Conservation (phyloP, 176 grass and related monocot genomes). For the Luzula sylvatica region DNA sequence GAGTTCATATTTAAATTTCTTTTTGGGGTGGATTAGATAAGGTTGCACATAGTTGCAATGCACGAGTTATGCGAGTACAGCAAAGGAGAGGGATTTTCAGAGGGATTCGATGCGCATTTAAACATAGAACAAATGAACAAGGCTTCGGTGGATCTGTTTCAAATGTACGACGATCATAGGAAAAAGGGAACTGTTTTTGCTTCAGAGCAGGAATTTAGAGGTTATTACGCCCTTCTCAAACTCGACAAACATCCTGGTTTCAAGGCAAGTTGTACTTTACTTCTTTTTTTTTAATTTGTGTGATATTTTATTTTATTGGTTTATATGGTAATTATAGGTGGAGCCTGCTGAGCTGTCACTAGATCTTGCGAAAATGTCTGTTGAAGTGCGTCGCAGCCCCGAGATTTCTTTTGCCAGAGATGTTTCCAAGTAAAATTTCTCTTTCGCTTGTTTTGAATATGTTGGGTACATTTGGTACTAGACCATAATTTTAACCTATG, state of each 20-base stretch:
- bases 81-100: slow-evolving; percentile 89
- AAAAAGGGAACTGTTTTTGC: slow-evolving; percentile 55
- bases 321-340: slow-evolving; percentile 43
- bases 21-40: slow-evolving; percentile 55
- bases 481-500: not conserved
- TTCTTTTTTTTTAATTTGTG: not conserved
- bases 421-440: slow-evolving; percentile 43
- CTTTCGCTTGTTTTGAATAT: not conserved
- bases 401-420: slow-evolving; percentile 81
- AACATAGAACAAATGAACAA: slow-evolving; percentile 99
- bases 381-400: slow-evolving; percentile 54
- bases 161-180: slow-evolving; percentile 96
- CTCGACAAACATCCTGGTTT: slow-evolving; percentile 98
- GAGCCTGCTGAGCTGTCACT: slow-evolving; percentile 81
- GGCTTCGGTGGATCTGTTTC: slow-evolving; percentile 88
- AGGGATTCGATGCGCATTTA: slow-evolving; percentile 94
- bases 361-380: slow-evolving; percentile 96
- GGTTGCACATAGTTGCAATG: slow-evolving; percentile 88
- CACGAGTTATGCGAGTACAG: slow-evolving; percentile 86
- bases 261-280: slow-evolving; percentile 36
- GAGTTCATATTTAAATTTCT: not conserved
- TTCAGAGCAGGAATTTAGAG: slow-evolving; percentile 84
- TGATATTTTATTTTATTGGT: no score
- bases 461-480: no score
- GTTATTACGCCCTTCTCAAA: slow-evolving; percentile 97